phyloP scores from a whole-genome alignment of 225 moss, liverwort and hornwort species.

The Antitrichia curtipendula region DNA sequence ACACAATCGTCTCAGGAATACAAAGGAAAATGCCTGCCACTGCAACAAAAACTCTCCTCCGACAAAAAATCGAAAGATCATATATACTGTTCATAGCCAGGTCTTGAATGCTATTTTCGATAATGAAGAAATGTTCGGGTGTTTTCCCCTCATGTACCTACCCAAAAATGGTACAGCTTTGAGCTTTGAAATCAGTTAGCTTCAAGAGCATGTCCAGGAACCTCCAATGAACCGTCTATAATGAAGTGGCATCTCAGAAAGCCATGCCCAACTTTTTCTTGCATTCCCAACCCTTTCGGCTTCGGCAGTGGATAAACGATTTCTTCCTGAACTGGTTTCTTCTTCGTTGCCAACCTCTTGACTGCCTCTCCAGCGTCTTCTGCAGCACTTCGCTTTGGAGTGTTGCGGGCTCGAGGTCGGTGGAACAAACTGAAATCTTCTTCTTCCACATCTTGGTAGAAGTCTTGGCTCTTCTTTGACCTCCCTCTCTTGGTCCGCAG shows the following conservation, averaged over 20 bases:
- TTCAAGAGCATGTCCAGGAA: background rate
- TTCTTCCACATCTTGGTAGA: slow-evolving; percentile 19
- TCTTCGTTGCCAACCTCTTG: background rate
- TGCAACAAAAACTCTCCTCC: background rate
- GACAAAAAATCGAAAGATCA: background rate
- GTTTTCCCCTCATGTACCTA: background rate
- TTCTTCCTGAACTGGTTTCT: background rate
- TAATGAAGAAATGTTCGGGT: background rate
- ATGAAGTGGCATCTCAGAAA: slow-evolving; percentile 8
- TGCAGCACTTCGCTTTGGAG: slow-evolving; percentile 5
- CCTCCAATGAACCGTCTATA: slow-evolving; percentile 28
- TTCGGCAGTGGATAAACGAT: background rate
- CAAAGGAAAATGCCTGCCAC: background rate
- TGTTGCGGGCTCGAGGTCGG: slow-evolving; percentile 12
- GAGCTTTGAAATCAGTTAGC: background rate
- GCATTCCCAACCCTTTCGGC: background rate
- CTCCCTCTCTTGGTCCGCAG: background rate
- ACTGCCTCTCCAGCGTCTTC: background rate
- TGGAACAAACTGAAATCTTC: slow-evolving; percentile 29
- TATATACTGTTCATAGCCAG: background rate
- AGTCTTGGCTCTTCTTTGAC: slow-evolving; percentile 3
- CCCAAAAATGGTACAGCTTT: background rate
- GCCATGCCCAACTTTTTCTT: slow-evolving; percentile 31
- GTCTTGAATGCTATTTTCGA: background rate
- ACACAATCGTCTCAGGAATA: background rate